Evolutionary conservation across 2,329 filamentous ascomycete species (phyloP).

Genomic region (Fusarium sublunatum): DNA sequence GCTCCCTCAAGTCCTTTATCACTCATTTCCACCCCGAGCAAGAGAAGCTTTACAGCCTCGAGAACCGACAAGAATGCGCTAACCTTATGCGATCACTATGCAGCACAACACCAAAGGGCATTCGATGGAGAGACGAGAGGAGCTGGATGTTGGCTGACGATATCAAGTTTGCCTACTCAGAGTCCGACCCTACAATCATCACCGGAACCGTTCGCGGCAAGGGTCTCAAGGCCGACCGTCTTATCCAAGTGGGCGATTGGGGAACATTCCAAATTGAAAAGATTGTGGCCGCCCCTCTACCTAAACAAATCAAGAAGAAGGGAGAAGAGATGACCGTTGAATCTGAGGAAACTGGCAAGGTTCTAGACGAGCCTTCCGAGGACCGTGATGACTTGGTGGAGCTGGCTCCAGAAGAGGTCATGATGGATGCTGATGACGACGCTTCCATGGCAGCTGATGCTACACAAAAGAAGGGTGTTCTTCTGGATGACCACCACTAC

Average conservation of each 20-base stretch:
- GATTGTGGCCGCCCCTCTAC: conserved; percentile 80
- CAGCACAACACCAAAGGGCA: conserved; percentile 89
- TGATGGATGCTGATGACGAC: conserved; percentile 73
- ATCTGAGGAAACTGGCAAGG: conserved; percentile 66
- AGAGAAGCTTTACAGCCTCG: conserved; percentile 89
- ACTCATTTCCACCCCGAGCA: conserved; percentile 93
- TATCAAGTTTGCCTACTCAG: conserved; percentile 74
- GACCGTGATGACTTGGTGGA: conserved; percentile 86
- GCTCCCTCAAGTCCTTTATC: conserved; percentile 91
- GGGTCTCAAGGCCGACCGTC: conserved; percentile 86
- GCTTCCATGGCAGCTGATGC: conserved; percentile 51
- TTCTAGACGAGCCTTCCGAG: conserved; percentile 77
- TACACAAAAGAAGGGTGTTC: conserved; percentile 80
- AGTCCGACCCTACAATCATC: conserved; percentile 74
- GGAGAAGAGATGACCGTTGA: conserved; percentile 78
- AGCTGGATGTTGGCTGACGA: conserved; percentile 96
- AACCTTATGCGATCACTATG: conserved; percentile 93
- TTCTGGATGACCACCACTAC: conserved; percentile 97
- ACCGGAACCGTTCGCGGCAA: conserved; percentile 89
- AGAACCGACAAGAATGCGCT: conserved; percentile 88
- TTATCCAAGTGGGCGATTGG: conserved; percentile 94
- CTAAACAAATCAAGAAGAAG: conserved; percentile 69
- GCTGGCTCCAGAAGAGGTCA: conserved; percentile 85
- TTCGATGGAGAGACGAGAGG: conserved; percentile 94
- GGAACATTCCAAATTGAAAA: conserved; percentile 93